Evolutionary conservation across 1,284 basidiomycete genomes (phyloP).

Genomic region (Cutaneotrichosporon sp.): DNA sequence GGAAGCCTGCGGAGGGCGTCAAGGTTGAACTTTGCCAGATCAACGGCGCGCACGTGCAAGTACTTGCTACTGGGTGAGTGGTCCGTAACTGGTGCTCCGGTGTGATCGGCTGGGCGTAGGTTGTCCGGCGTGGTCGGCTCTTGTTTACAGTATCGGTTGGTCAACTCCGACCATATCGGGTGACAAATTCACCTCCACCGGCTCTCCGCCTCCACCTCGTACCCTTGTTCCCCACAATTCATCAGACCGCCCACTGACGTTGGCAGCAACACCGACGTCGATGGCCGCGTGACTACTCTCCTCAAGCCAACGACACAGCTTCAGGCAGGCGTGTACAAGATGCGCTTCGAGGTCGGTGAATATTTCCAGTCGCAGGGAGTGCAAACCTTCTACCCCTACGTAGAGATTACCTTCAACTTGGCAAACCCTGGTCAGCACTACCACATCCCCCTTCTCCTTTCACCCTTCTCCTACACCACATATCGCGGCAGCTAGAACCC

Average conservation of each 20-base stretch:
- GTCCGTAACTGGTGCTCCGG: background rate
- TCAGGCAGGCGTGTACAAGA: constrained; percentile 71
- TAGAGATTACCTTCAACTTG: constrained; percentile 69
- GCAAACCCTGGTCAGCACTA: constrained; percentile 73
- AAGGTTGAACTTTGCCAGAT: constrained; percentile 13
- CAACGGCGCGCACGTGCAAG: constrained; percentile 51
- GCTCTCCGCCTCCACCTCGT: constrained; percentile 7
- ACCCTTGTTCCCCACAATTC: background rate
- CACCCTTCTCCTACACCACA: constrained; percentile 88
- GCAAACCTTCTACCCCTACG: constrained; percentile 76
- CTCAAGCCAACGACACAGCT: constrained; percentile 60
- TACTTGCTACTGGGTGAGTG: constrained; percentile 64
- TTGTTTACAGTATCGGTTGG: background rate
- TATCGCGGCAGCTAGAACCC: constrained; percentile 72
- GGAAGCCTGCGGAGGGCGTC: constrained; percentile 64
- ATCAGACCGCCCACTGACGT: background rate
- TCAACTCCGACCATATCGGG: background rate
- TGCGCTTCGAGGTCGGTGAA: constrained; percentile 75
- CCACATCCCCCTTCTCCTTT: constrained; percentile 86
- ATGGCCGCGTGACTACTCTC: constrained; percentile 76
- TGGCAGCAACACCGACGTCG: constrained; percentile 70
- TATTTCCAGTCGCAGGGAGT: constrained; percentile 69
- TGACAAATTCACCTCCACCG: constrained; percentile 1
- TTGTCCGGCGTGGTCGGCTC: background rate
- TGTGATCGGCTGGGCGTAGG: background rate